Evolutionary conservation across 139 green algal species (phyloP).

Genomic region (Ulvella scutata): DNA sequence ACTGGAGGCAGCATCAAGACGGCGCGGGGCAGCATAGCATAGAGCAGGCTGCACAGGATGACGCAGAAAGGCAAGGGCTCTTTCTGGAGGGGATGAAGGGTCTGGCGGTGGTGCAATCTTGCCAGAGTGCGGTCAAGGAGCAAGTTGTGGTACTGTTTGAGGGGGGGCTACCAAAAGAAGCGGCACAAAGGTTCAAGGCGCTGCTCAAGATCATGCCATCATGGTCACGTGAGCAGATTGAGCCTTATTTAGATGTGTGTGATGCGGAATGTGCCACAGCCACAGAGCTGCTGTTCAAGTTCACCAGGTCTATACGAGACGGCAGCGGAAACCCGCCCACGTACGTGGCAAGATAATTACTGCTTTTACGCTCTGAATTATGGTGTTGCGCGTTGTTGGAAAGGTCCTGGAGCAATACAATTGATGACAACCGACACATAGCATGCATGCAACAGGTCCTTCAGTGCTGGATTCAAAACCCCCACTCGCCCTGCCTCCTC

Average conservation of each 20-base stretch:
- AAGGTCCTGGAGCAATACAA: no score
- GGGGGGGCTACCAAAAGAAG: background rate
- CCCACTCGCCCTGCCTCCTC: no score
- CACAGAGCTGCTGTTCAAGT: background rate
- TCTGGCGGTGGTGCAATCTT: background rate
- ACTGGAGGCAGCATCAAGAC: background rate
- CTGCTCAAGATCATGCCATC: background rate
- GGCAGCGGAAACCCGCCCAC: background rate
- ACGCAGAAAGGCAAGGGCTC: no score
- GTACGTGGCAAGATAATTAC: no score
- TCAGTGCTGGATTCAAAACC: no score
- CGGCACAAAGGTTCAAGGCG: background rate
- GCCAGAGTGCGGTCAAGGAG: background rate
- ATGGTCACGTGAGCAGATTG: background rate
- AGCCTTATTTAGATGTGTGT: background rate
- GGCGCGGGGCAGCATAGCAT: background rate
- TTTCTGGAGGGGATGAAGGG: background rate
- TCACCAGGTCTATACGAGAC: background rate
- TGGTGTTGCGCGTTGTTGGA: no score
- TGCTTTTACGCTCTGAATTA: no score
- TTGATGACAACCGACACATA: no score
- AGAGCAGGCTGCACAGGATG: background rate
- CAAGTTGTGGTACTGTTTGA: background rate
- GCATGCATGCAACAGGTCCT: no score
- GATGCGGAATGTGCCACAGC: background rate